Base-by-base conservation (phyloP, 345 rosid genomes). In the Syzygium oleosum region DNA sequence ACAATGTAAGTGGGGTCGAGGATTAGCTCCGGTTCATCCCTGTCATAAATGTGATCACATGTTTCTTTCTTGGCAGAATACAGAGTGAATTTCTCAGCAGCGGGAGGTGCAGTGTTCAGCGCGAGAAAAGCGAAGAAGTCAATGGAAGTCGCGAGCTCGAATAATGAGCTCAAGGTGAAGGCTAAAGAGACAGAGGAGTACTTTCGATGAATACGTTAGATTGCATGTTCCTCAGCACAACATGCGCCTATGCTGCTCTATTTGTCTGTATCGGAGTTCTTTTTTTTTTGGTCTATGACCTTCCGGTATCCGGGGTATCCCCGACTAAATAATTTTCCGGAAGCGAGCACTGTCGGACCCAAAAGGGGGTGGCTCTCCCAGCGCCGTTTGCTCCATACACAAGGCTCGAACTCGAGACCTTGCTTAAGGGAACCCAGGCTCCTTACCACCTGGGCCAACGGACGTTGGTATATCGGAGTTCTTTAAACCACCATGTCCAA, bases 41-140 rank as follows among this genome's bases (percentile, higher is more conserved):
- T 34, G 38, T 34, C 38, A 34, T 34, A 34, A 34, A 34, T 34
- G 38, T 34, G 38, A 34, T 34, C 43, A 41, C 43, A 41, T 41
- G 43, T 41, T 41, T 41, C 43, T 41, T 41, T 41, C 43, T 41
- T 58, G 65, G 65, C 29, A 13, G 29, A 58, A 25, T 25, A n/a
- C 65, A 58, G 29, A 58, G 65, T 58, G 29, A 58, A 58, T 58
- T 58, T 58, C 63, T 58, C 15, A 58, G 15, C 7, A 25, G 29
- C 0, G 65, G 29, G 61, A 56, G 25, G 12, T 12, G n/a, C 0
- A 1, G 63, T 0, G 65, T 58, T n/a, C 0, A 25, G 0, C 13
- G 14, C 0, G 65, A 25, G 65, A 58, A 58, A 55, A 58, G 0
- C 7, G 65, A 58, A 25, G 65, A 58, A 11, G 29, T 58, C 29